Evolutionary conservation across 345 rosid genomes (phyloP).

Genomic region (Eucalyptus globulus): DNA sequence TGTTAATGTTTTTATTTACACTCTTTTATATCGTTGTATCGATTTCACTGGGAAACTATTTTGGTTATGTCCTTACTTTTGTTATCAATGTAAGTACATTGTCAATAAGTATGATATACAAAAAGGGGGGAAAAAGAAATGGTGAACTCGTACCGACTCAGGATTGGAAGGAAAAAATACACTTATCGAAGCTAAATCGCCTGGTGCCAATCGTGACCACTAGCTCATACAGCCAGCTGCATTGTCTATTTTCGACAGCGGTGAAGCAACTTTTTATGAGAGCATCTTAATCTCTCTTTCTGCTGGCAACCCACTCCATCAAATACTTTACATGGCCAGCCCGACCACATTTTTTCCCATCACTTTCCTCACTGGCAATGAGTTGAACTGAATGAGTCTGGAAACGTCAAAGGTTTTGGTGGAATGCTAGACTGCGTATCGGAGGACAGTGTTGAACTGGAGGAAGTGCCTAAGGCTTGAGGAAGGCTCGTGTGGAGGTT

Average conservation of each 20-base stretch:
- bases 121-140: background rate
- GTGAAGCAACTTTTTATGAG: background rate
- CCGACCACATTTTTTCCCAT: background rate
- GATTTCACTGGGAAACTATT: too few relatives aligned
- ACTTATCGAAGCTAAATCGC: background rate
- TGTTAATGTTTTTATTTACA: too few relatives aligned
- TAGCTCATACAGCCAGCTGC: background rate
- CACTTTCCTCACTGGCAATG: conserved; percentile 42
- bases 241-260: background rate
- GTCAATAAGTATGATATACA: background rate
- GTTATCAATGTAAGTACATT: too few relatives aligned
- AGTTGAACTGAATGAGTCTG: conserved; percentile 44
- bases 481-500: conserved; percentile 76
- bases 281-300: background rate
- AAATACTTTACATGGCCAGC: background rate
- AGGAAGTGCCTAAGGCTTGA: conserved; percentile 62
- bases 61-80: too few relatives aligned
- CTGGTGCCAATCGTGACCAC: background rate
- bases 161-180: background rate
- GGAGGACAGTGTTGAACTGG: conserved; percentile 37
- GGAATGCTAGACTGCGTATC: conserved; percentile 58
- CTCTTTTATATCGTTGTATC: too few relatives aligned
- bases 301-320: background rate
- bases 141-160: background rate
- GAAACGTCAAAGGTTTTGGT: conserved; percentile 43